phyloP scores from a whole-genome alignment of 2,329 filamentous ascomycete genomes.

The Scopulariopsis brevicaulis region DNA sequence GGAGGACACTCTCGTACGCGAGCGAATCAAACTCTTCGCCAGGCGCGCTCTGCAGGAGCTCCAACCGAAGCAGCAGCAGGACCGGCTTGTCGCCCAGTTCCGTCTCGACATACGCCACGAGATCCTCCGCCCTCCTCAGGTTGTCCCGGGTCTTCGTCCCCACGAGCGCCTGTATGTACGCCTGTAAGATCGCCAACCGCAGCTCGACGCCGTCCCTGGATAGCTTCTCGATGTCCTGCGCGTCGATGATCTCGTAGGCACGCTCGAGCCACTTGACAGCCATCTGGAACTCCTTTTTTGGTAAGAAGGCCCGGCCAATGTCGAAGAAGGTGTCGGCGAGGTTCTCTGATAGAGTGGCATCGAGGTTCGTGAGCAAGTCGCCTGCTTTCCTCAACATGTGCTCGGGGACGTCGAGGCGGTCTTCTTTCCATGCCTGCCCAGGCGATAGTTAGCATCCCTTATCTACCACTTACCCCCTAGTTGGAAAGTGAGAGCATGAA shows the following conservation, averaged over 20 bases:
- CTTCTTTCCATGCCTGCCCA: slow-evolving; percentile 60
- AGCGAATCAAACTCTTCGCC: slow-evolving; percentile 34
- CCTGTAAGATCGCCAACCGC: slow-evolving; percentile 54
- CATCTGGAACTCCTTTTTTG: slow-evolving; percentile 35
- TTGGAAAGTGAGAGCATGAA: background rate
- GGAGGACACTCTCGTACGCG: slow-evolving; percentile 41
- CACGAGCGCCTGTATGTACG: slow-evolving; percentile 43
- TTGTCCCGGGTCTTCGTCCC: slow-evolving; percentile 29
- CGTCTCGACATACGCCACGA: slow-evolving; percentile 50
- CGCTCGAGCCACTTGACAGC: slow-evolving; percentile 66
- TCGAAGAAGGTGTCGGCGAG: slow-evolving; percentile 59
- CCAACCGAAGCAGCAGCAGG: slow-evolving; percentile 56
- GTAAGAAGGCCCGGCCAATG: slow-evolving; percentile 52
- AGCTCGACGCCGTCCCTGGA: slow-evolving; percentile 53
- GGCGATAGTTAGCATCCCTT: slow-evolving; percentile 7
- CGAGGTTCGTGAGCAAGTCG: slow-evolving; percentile 23
- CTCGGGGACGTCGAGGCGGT: slow-evolving; percentile 64
- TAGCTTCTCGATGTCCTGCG: slow-evolving; percentile 40
- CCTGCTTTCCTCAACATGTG: slow-evolving; percentile 58
- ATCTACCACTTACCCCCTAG: background rate
- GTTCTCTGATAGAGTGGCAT: slow-evolving; percentile 42
- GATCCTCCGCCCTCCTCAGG: slow-evolving; percentile 37
- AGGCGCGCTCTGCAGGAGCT: slow-evolving; percentile 43
- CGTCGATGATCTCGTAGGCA: slow-evolving; percentile 46
- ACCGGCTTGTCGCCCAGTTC: slow-evolving; percentile 53